Base-by-base conservation (phyloP, 495 filamentous ascomycete genomes). In the Talaromyces liani region DNA sequence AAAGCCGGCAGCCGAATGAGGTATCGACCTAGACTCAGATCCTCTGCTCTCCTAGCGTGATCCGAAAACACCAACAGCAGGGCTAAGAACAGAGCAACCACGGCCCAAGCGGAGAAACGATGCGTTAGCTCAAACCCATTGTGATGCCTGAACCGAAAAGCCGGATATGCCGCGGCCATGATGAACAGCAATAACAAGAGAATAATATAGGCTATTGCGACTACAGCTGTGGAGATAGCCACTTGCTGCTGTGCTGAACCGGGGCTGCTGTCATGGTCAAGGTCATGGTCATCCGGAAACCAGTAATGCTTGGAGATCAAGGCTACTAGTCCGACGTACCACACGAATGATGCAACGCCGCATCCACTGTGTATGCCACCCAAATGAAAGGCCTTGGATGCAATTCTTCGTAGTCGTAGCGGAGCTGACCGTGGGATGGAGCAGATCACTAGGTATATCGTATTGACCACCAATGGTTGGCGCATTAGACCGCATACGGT, bases 321-420 rank as follows among this genome's bases (percentile, higher is more conserved):
- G 22, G 73, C 75, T 18, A 84, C 80, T 41, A 83, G 80, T 60
- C 82, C 81, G 25, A 85, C 67, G 72, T 89, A 92, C 91, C 91
- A 94, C 27, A 87, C 69, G 0, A 86, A 79, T 2, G 87, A 82
- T 14, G 86, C 85, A 3, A 89, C 77, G 22, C 86, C 89, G 58
- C 87, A 88, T 20, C 88, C 88, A 66, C 83, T 88, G 69, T 93
- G 90, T 7, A 91, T 79, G 16, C 91, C 91, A 31, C 91, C 91
- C 70, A 88, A 88, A 47, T 90, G 85, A 70, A 91, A 92, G 3
- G 91, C 79, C 67, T 91, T 91, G 31, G 89, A 87, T 0, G 84
- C 80, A n/a, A 85, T 74, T 0, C 80, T 80, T 33, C 90, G 87
- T 51, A 90, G 73, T 41, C 78, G 74, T 39, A 91, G 75, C 0